Percentiles rank a stretch among this genome's conserved stretches.
Conservation (phyloP, 306 rosid genomes). For the Gastrolobium villosum region DNA sequence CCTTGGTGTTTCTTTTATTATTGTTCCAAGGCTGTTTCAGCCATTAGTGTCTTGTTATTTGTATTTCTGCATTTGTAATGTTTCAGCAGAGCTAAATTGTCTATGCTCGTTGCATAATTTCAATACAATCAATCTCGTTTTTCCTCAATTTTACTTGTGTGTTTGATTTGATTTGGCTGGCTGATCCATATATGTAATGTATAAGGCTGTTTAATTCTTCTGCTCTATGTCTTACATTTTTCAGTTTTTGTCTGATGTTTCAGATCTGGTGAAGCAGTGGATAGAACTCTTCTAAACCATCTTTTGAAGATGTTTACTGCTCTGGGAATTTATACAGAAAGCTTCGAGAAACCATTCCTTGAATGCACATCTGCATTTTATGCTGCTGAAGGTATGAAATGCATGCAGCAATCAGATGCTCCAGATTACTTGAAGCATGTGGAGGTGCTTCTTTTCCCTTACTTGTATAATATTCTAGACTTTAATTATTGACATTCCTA, state of each 20-base stretch:
- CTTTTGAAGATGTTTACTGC: conserved; percentile 98
- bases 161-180: too few relatives aligned
- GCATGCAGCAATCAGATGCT: conserved; percentile 98
- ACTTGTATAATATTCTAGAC: conserved; percentile 33
- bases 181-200: not conserved
- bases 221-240: conserved; percentile 21
- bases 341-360: conserved; percentile 97
- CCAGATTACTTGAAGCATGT: conserved; percentile 98
- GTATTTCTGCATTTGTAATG: too few relatives aligned
- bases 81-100: too few relatives aligned
- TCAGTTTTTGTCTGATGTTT: conserved; percentile 51
- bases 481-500: not conserved
- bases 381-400: conserved; percentile 96
- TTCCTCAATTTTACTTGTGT: too few relatives aligned
- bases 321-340: conserved; percentile 92
- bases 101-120: too few relatives aligned
- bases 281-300: conserved; percentile 95
- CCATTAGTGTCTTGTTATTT: too few relatives aligned
- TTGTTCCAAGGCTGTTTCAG: too few relatives aligned
- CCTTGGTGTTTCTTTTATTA: too few relatives aligned
- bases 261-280: conserved; percentile 97
- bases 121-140: too few relatives aligned
- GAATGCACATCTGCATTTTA: conserved; percentile 95
- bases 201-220: conserved; percentile 8
- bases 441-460: conserved; percentile 73